phyloP scores from a whole-genome alignment of 176 grass and related monocot species.

The Triticum dicoccoides region DNA sequence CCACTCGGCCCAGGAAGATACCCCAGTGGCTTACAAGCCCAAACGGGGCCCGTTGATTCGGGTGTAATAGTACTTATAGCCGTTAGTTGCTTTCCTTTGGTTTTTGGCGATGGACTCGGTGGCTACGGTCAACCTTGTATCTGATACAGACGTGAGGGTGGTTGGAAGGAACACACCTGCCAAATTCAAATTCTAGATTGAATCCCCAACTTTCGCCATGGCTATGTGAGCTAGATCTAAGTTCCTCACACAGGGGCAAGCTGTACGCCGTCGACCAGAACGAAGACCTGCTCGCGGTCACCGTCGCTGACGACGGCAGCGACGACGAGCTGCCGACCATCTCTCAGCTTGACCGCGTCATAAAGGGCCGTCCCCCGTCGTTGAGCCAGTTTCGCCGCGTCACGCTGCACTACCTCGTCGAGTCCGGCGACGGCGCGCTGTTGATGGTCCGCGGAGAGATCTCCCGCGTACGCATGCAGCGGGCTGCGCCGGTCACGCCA shows the following conservation, averaged over 20 bases:
- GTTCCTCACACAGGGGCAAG: not conserved
- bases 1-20: too few species aligned
- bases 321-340: not conserved
- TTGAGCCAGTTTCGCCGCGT: not conserved
- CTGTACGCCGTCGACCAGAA: slow-evolving; percentile 3
- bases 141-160: too few species aligned
- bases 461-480: not conserved
- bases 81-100: too few species aligned
- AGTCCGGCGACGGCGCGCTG: not conserved
- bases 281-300: slow-evolving; percentile 3
- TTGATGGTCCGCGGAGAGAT: not conserved
- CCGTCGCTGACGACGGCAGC: not conserved
- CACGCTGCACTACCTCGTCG: slow-evolving; percentile 2
- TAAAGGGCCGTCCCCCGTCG: not conserved
- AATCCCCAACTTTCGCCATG: too few species aligned
- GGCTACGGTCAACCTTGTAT: too few species aligned
- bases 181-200: too few species aligned
- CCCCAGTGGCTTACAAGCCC: too few species aligned
- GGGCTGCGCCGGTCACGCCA: not conserved
- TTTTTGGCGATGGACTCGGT: too few species aligned
- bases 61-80: too few species aligned
- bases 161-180: too few species aligned
- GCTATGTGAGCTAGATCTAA: too few species aligned
- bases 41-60: too few species aligned
- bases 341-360: not conserved